Evolutionary conservation across 148 eudicot genomes (phyloP), one percentile per base, ranked within the genome.

Genomic region (Rhododendron kiyosumense): DNA sequence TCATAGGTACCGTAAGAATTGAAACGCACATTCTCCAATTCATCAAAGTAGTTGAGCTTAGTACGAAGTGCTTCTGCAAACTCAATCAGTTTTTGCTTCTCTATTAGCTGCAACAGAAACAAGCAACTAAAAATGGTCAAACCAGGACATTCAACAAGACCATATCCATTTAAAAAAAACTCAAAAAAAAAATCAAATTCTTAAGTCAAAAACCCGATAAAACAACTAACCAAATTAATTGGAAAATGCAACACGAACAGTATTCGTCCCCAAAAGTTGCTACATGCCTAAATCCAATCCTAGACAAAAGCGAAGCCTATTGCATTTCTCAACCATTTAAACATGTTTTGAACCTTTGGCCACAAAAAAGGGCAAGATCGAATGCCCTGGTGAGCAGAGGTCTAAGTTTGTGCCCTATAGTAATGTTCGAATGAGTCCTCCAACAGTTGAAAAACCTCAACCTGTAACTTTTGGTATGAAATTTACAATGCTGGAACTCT

Each of bases 61-160:
- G 88, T 91, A 51, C 95, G 99, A 91, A 97, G 98, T 82, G 99
- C 98, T 85, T 95, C 98, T 14, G 98, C 98, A 89, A 94, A 97
- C 90, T 94, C 99, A 87, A 95, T 92, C 88, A 95, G 86, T 89
- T 94, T 93, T 88, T 95, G 98, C 92, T 95, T 97, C 90, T 97
- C 99, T 83, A 97, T 88, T 48, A 97, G 87, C 99, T 97, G 94
- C 89, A 89, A 83, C 57, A 87, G 38, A 61, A 88, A 81, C 41
- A 52, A 79, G 41, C 75, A 83, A 48, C 52, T 63, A 77, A 76
- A 43, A 74, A 41, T 3, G 76, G 63, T 80, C 51, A 49, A 84
- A 81, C 24, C 30, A 57, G 24, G 51, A 73, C 59, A 65, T 74
- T 59, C 84, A 71, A 80, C 84, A 38, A 78, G 7, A 8, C 65